Percentiles rank a stretch among this genome's conserved stretches.
phyloP scores from a whole-genome alignment of 2,329 filamentous ascomycete species.

The Xylariales sp. region DNA sequence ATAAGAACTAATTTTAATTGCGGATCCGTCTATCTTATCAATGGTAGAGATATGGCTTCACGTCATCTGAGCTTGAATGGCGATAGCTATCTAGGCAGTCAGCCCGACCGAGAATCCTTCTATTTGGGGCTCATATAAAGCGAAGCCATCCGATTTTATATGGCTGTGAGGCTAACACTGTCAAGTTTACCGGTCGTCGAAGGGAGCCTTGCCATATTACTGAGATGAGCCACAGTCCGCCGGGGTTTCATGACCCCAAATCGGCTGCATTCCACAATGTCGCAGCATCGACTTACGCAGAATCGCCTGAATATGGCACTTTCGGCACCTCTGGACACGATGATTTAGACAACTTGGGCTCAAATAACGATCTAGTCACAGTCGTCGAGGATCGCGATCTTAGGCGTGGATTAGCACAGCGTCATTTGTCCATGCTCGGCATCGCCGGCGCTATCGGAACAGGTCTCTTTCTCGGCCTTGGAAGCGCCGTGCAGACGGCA shows the following conservation, averaged over 20 bases:
- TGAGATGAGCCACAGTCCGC: conserved; percentile 29
- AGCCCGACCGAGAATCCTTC: conserved; percentile 5
- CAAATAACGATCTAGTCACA: conserved; percentile 59
- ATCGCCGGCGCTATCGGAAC: conserved; percentile 72
- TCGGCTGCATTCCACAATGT: conserved; percentile 15
- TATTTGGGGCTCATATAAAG: not conserved
- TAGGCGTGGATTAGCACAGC: conserved; percentile 62
- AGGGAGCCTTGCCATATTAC: conserved; percentile 16
- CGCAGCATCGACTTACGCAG: conserved; percentile 22
- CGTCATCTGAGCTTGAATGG: conserved; percentile 32
- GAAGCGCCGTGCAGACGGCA: conserved; percentile 63
- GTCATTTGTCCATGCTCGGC: conserved; percentile 71
- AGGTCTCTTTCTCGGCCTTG: conserved; percentile 70
- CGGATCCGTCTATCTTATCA: not conserved
- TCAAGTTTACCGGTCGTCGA: conserved; percentile 5
- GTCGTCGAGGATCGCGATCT: conserved; percentile 62
- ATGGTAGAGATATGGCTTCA: conserved; percentile 15
- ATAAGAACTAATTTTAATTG: not conserved
- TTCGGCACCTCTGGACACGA: conserved; percentile 24
- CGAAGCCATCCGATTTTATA: not conserved
- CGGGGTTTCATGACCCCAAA: conserved; percentile 24
- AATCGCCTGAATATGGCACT: conserved; percentile 37
- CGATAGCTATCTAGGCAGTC: conserved; percentile 21
- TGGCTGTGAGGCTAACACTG: conserved; percentile 1
- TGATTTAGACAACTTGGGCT: conserved; percentile 9